Evolutionary conservation across 2,329 filamentous ascomycete genomes (phyloP).

Genomic region (Aspergillus calidoustus): DNA sequence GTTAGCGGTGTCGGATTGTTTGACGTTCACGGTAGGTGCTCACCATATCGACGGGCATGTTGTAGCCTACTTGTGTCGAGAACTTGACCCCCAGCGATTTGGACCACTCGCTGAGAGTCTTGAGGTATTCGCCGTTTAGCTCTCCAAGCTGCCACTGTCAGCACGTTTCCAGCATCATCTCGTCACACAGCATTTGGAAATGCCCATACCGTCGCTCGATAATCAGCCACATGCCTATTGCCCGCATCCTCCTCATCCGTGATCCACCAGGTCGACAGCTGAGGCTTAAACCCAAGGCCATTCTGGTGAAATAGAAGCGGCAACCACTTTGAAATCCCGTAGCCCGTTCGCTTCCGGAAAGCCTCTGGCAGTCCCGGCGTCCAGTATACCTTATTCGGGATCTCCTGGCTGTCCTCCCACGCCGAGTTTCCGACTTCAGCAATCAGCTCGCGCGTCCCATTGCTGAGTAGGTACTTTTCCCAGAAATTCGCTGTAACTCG

Average conservation of each 20-base stretch:
- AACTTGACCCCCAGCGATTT: constrained; percentile 24
- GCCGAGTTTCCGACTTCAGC: constrained; percentile 40
- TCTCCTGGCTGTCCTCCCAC: constrained; percentile 32
- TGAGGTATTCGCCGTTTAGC: not conserved
- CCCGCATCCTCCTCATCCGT: not conserved
- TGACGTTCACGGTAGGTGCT: constrained; percentile 24
- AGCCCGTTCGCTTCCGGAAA: constrained; percentile 38
- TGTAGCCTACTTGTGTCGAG: too few species aligned
- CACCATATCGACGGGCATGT: constrained; percentile 46
- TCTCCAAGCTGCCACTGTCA: not conserved
- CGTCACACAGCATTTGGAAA: too few species aligned
- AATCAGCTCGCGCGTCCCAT: constrained; percentile 36
- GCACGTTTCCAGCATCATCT: not conserved
- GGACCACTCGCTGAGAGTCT: constrained; percentile 20
- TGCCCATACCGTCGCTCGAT: not conserved
- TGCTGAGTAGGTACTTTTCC: constrained; percentile 44
- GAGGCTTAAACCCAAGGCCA: not conserved
- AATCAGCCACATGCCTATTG: not conserved
- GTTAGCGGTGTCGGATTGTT: constrained; percentile 36
- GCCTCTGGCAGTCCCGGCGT: constrained; percentile 32
- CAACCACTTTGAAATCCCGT: constrained; percentile 27
- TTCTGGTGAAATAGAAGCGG: not conserved
- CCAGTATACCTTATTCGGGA: constrained; percentile 40
- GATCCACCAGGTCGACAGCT: not conserved
- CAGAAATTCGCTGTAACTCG: constrained; percentile 41